A percentile compares a stretch with the other conserved stretches of the same genome.
phyloP scores from a whole-genome alignment of 305 asterid genomes.

The Fraxinus greggii region DNA sequence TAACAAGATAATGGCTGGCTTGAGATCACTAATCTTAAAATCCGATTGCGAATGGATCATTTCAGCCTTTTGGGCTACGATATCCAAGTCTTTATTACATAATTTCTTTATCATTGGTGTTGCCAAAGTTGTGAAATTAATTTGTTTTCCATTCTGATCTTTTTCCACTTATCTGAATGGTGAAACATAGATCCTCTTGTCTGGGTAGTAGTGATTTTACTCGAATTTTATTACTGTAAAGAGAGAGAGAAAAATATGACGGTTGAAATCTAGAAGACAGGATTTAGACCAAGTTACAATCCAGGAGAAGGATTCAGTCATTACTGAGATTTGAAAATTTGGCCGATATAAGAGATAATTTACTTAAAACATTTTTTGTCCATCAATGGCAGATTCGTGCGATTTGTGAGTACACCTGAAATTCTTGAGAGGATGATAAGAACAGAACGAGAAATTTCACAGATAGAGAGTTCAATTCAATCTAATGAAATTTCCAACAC shows the following conservation, averaged over 20 bases:
- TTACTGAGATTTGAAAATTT: neutral
- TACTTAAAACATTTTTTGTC: slow-evolving; percentile 3
- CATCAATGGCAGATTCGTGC: slow-evolving; percentile 59
- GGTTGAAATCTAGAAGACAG: slow-evolving; percentile 6
- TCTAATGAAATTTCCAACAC: slow-evolving; percentile 39
- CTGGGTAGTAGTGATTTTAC: neutral
- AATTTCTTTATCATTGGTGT: neutral
- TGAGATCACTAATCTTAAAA: neutral
- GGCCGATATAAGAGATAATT: slow-evolving; percentile 1
- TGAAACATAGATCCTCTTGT: slow-evolving; percentile 5
- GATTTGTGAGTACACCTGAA: slow-evolving; percentile 82
- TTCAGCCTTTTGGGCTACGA: neutral
- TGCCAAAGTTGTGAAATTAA: neutral
- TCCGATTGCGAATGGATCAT: neutral
- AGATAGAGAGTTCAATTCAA: slow-evolving; percentile 69
- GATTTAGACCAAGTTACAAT: slow-evolving; percentile 6
- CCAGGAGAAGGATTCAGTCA: slow-evolving; percentile 7
- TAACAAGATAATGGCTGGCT: neutral
- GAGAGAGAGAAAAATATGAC: neutral
- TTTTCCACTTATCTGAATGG: neutral
- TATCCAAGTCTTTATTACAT: neutral
- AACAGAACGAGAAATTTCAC: slow-evolving; percentile 66
- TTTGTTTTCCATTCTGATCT: slow-evolving; percentile 1
- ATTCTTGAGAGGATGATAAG: slow-evolving; percentile 73
- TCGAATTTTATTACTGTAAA: neutral